Evolutionary conservation across 2,329 filamentous ascomycete species (phyloP).

Genomic region (Aureobasidium sp.): DNA sequence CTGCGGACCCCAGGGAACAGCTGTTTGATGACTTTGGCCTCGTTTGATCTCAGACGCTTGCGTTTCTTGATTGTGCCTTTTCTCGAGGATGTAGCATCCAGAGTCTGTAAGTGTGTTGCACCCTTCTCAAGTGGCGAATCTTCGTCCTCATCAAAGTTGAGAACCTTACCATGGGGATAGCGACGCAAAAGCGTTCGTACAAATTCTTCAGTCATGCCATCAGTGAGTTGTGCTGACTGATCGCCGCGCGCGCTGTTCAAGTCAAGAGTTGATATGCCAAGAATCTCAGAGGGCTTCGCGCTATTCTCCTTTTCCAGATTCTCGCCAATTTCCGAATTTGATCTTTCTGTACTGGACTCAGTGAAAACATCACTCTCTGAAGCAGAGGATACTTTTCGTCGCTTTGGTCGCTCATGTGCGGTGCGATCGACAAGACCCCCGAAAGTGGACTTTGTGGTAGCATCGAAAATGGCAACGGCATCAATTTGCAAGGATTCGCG

Average conservation of each 20-base stretch:
- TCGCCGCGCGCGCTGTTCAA: neutral
- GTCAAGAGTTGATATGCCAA: neutral
- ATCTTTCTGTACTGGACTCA: neutral
- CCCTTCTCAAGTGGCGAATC: slow-evolving; percentile 16
- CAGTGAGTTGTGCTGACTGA: neutral
- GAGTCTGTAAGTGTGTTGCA: slow-evolving; percentile 7
- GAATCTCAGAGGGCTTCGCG: neutral
- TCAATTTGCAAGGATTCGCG: slow-evolving; percentile 36
- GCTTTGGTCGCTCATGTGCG: neutral
- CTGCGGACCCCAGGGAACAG: slow-evolving; percentile 35
- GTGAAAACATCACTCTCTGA: neutral
- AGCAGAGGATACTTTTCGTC: neutral
- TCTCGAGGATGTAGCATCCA: neutral
- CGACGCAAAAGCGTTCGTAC: slow-evolving; percentile 19
- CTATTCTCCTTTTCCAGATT: neutral
- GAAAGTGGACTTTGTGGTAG: slow-evolving; percentile 14
- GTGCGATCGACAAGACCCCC: slow-evolving; percentile 12
- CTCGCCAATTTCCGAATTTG: neutral
- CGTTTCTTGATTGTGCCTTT: neutral
- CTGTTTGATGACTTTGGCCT: neutral
- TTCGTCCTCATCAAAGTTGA: slow-evolving; percentile 25
- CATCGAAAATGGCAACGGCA: slow-evolving; percentile 35
- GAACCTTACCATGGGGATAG: slow-evolving; percentile 28
- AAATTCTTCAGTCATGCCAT: slow-evolving; percentile 15
- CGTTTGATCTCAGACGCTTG: neutral